phyloP scores from a whole-genome alignment of 495 filamentous ascomycete species.

The Parathielavia appendiculata region DNA sequence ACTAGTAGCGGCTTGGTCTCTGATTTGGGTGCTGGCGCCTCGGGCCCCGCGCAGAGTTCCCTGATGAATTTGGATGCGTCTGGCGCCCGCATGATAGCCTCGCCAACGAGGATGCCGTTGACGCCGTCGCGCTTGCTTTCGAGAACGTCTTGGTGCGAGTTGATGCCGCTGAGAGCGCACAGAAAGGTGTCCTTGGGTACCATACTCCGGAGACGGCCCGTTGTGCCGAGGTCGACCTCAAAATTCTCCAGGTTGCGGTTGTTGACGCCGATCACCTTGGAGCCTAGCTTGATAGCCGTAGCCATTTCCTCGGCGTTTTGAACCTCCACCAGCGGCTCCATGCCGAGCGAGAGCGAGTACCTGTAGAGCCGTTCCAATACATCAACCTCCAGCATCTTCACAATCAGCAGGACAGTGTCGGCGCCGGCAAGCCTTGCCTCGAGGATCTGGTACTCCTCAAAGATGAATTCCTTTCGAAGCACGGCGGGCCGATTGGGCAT shows the following conservation, averaged over 20 bases:
- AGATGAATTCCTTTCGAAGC: slow-evolving; percentile 94
- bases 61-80: slow-evolving; percentile 71
- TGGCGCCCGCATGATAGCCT: slow-evolving; percentile 91
- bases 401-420: slow-evolving; percentile 92
- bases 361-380: slow-evolving; percentile 74
- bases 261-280: slow-evolving; percentile 97
- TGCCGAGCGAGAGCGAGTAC: slow-evolving; percentile 84
- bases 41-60: slow-evolving; percentile 63
- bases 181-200: slow-evolving; percentile 84
- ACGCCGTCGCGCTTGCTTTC: slow-evolving; percentile 85
- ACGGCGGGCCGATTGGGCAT: slow-evolving; percentile 90
- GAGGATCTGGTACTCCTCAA: slow-evolving; percentile 96
- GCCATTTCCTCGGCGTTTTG: slow-evolving; percentile 92
- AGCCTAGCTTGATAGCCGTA: slow-evolving; percentile 75
- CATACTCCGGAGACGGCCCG: slow-evolving; percentile 79
- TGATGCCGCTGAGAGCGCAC: slow-evolving; percentile 92
- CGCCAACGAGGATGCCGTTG: slow-evolving; percentile 88
- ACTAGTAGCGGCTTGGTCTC: slow-evolving; percentile 54
- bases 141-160: slow-evolving; percentile 81
- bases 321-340: slow-evolving; percentile 97
- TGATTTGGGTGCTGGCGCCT: slow-evolving; percentile 27
- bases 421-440: slow-evolving; percentile 91
- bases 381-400: slow-evolving; percentile 87
- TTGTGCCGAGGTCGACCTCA: slow-evolving; percentile 92
- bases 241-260: slow-evolving; percentile 95